phyloP scores from a whole-genome alignment of 805 yeast genomes.

The Maudiozyma saulgeensis region DNA sequence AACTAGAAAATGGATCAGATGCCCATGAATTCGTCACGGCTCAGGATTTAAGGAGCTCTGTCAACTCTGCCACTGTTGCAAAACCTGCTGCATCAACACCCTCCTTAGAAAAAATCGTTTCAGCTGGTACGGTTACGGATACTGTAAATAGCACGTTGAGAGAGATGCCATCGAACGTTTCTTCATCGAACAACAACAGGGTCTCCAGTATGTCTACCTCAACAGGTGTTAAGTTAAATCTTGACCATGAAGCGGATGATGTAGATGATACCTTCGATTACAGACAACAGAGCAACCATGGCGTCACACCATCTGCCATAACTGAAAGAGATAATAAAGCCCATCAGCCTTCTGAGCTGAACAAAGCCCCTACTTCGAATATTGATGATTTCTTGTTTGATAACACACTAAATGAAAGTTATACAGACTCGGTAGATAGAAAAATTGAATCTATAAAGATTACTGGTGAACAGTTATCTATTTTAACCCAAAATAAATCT shows the following conservation, averaged over 20 bases:
- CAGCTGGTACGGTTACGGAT: background rate
- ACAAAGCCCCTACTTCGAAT: slow-evolving; percentile 1
- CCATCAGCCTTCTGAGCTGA: too few species aligned
- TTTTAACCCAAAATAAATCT: slow-evolving; percentile 49
- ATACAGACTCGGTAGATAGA: slow-evolving; percentile 3
- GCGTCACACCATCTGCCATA: background rate
- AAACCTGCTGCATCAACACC: background rate
- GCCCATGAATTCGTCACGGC: slow-evolving; percentile 24
- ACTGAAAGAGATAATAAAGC: background rate
- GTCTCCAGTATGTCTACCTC: background rate
- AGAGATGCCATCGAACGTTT: background rate
- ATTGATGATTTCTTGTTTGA: slow-evolving; percentile 19
- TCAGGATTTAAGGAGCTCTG: slow-evolving; percentile 12
- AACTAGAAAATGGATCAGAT: slow-evolving; percentile 22
- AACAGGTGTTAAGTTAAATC: background rate
- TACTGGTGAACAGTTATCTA: slow-evolving; percentile 51
- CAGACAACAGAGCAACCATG: background rate
- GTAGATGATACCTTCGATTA: slow-evolving; percentile 6
- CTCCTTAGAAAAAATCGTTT: background rate
- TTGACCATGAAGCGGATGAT: background rate
- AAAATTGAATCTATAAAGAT: slow-evolving; percentile 27
- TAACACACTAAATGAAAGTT: slow-evolving; percentile 8
- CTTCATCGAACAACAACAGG: background rate
- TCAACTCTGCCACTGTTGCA: background rate
- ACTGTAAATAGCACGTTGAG: background rate